phyloP scores from a whole-genome alignment of 2,329 filamentous ascomycete species.

The Phyllachora maydis region DNA sequence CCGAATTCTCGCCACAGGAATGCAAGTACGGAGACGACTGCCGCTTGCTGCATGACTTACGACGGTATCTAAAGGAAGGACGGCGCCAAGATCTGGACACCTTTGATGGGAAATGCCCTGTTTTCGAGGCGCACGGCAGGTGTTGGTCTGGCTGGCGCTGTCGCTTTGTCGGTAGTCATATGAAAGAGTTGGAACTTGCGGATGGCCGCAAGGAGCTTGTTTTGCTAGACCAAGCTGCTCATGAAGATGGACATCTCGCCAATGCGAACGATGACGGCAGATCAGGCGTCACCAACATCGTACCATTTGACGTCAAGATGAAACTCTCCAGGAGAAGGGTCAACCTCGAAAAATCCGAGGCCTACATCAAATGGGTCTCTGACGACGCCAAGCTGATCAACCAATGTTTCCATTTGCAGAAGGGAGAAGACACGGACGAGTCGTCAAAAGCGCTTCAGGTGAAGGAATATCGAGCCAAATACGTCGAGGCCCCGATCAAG shows the following conservation, averaged over 20 bases:
- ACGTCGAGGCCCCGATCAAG: constrained; percentile 68
- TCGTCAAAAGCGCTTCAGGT: no score
- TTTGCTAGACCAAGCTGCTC: constrained; percentile 30
- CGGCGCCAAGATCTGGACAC: constrained; percentile 63
- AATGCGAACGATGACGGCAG: constrained; percentile 27
- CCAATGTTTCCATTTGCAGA: no score
- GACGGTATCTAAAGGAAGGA: constrained; percentile 66
- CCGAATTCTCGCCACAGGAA: constrained; percentile 63
- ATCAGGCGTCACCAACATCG: constrained; percentile 55
- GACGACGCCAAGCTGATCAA: no score
- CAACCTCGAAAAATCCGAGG: constrained; percentile 51
- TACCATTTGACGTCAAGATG: constrained; percentile 49
- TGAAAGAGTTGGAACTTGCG: constrained; percentile 53
- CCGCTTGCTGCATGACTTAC: constrained; percentile 63
- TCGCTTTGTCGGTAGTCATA: constrained; percentile 74
- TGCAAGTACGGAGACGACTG: constrained; percentile 70
- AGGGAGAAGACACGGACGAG: no score
- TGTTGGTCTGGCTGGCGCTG: constrained; percentile 89
- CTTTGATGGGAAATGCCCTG: constrained; percentile 59
- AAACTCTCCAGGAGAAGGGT: constrained; percentile 53
- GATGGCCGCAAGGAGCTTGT: constrained; percentile 73
- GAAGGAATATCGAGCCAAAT: constrained; percentile 61
- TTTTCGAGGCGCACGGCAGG: constrained; percentile 55
- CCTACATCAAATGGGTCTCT: constrained; percentile 61
- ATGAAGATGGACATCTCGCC: constrained; percentile 15